Percentiles rank a stretch among this genome's conserved stretches.
phyloP scores from a whole-genome alignment of 805 yeast genomes.

The Candida cerambycidarum region DNA sequence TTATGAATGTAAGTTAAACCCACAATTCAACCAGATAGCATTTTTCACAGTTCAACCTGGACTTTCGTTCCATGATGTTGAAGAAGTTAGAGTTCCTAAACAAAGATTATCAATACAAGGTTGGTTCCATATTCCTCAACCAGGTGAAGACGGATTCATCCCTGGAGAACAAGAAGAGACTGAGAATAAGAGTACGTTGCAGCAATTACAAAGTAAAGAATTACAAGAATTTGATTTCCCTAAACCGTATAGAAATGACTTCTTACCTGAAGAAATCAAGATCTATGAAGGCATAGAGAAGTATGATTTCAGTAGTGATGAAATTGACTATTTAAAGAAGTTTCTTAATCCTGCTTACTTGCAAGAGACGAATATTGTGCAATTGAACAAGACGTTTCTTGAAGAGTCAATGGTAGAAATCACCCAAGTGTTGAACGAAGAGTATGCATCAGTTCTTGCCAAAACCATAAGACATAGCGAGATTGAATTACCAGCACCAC shows the following conservation, averaged over 20 bases:
- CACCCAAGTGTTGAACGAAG: slow-evolving; percentile 55
- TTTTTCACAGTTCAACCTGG: slow-evolving; percentile 97
- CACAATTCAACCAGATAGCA: slow-evolving; percentile 95
- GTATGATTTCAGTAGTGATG: slow-evolving; percentile 26
- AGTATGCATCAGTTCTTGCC: slow-evolving; percentile 36
- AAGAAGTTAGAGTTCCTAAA: slow-evolving; percentile 89
- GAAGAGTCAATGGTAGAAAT: slow-evolving; percentile 73
- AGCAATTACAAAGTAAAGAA: slow-evolving; percentile 73
- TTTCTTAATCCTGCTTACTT: slow-evolving; percentile 58
- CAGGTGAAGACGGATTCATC: slow-evolving; percentile 82
- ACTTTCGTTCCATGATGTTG: slow-evolving; percentile 94
- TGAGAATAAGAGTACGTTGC: slow-evolving; percentile 73
- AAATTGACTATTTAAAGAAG: slow-evolving; percentile 48
- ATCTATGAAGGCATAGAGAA: slow-evolving; percentile 23
- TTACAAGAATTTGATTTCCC: slow-evolving; percentile 83
- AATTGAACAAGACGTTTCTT: slow-evolving; percentile 52
- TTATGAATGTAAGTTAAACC: slow-evolving; percentile 65
- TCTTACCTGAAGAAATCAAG: slow-evolving; percentile 39
- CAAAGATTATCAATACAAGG: slow-evolving; percentile 94
- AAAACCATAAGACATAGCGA: slow-evolving; percentile 52
- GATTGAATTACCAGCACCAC: slow-evolving; percentile 62
- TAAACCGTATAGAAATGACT: slow-evolving; percentile 50
- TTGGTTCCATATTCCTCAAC: slow-evolving; percentile 98
- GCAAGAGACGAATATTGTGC: slow-evolving; percentile 33
- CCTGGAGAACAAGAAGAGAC: slow-evolving; percentile 81